These are phyloP conservation scores for Tympanopsis confertula DNA, from an alignment of 2,329 filamentous ascomycete species.

Conservation along the genomic window DNA sequence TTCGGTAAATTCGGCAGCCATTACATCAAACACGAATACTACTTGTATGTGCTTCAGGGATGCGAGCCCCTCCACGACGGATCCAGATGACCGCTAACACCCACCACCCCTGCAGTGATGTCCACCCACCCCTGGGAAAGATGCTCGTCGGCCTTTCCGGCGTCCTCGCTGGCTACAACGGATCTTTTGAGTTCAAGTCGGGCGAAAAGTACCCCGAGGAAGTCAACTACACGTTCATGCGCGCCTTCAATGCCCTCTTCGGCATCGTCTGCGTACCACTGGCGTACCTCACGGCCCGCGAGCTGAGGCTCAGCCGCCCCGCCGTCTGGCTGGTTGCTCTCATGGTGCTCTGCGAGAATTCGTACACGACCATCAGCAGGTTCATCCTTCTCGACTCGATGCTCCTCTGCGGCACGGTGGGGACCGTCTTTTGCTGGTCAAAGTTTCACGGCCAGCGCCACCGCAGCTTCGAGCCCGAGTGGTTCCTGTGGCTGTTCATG, in stretches of 20 bases:
- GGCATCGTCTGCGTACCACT: constrained; percentile 85
- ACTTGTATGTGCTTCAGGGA: constrained; percentile 24
- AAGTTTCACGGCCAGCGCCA: constrained; percentile 85
- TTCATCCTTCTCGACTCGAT: constrained; percentile 98
- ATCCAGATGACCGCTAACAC: too few relatives aligned
- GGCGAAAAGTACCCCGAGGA: constrained; percentile 90
- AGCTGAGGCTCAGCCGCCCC: constrained; percentile 74
- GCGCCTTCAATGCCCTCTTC: constrained; percentile 90
- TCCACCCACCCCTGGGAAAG: constrained; percentile 91
- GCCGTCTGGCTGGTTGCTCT: constrained; percentile 91
- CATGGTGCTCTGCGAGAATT: constrained; percentile 98
- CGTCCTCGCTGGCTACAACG: constrained; percentile 94
- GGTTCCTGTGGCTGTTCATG: constrained; percentile 89
- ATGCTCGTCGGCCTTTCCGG: constrained; percentile 96
- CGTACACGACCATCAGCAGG: constrained; percentile 94
- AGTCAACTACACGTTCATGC: constrained; percentile 96
- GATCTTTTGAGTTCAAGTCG: constrained; percentile 98
- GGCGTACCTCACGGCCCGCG: constrained; percentile 88
- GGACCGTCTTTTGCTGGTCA: constrained; percentile 91
- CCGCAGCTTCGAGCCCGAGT: constrained; percentile 78
- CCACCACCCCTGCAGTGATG: constrained; percentile 16
- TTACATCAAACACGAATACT: neutral
- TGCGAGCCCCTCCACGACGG: too few relatives aligned
- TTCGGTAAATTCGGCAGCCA: neutral
- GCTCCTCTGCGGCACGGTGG: constrained; percentile 97